phyloP scores from a whole-genome alignment of 2,329 filamentous ascomycete species.

The Fusarium napiforme region DNA sequence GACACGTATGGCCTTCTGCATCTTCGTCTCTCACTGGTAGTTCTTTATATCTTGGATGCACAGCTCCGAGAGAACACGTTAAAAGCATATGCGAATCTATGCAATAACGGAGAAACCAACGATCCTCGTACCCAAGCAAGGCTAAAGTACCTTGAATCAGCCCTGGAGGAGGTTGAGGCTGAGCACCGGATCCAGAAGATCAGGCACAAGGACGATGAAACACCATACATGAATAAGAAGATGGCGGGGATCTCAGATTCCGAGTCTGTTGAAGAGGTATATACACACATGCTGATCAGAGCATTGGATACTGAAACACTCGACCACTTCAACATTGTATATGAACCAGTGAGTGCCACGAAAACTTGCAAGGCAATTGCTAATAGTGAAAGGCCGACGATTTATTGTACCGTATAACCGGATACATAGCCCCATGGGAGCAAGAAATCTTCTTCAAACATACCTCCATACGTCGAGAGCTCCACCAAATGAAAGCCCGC shows the following conservation, averaged over 20 bases:
- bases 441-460: background rate
- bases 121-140: background rate
- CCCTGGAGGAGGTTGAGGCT: background rate
- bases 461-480: background rate
- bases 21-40: rapidly evolving
- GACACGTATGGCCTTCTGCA: rapidly evolving
- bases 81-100: rapidly evolving
- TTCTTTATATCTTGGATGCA: rapidly evolving
- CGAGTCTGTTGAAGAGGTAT: background rate
- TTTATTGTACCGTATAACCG: rapidly evolving
- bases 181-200: background rate
- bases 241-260: rapidly evolving
- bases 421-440: background rate
- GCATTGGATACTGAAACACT: background rate
- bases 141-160: rapidly evolving
- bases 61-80: rapidly evolving
- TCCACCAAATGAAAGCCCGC: rapidly evolving
- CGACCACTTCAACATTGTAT: rapidly evolving
- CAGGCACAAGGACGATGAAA: background rate
- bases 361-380: rapidly evolving
- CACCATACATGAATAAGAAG: rapidly evolving
- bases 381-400: rapidly evolving
- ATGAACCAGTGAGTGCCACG: background rate
- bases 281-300: background rate
- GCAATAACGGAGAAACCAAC: rapidly evolving